Evolutionary conservation across 495 filamentous ascomycete genomes (phyloP), one percentile per base, ranked within the genome.

Genomic region (Neurospora sp.): DNA sequence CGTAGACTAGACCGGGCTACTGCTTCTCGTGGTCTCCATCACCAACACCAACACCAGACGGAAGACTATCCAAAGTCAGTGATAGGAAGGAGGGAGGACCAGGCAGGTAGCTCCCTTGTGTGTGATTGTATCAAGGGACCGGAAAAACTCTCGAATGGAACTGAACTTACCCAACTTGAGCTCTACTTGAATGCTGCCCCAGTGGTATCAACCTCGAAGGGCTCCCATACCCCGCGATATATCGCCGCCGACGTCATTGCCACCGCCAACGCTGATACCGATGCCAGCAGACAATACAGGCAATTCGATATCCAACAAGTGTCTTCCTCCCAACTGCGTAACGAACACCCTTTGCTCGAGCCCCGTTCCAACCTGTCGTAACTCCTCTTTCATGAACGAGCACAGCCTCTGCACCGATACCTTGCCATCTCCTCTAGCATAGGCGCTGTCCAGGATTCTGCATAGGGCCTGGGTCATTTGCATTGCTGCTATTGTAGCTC

Each of bases 401-500:
- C 77, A 80, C 66, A 80, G 40, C 31, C 73, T 69, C 70, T 80
- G 79, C 11, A 79, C 79, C 37, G 77, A 75, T 9, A 77, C 1
- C 39, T 54, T 70, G 37, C 20, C 27, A 4, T 39, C 11, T 39
- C 11, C 35, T 39, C 73, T 4, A 3, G 69, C 72, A 18, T 16
- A 18, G 70, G 27, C 39, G n/a, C 66, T 31, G 27, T 79, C 75
- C 70, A 80, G 39, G 14, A 69, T 66, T 14, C 70, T 70, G 39
- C 77, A 79, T 8, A 79, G 38, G 18, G 74, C 69, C 42, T 69
- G 39, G 14, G 76, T 77, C 76, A 80, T 75, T 11, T 71, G 72
- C 4, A 31, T 69, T 4, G 40, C 18, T 23, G 0, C 11, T 18
- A 1, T 1, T 46, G n/a, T 20, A 0, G 0, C 18, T 0, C 18